Conservation (phyloP, 1,284 basidiomycete species). For the Puccinia horiana region DNA sequence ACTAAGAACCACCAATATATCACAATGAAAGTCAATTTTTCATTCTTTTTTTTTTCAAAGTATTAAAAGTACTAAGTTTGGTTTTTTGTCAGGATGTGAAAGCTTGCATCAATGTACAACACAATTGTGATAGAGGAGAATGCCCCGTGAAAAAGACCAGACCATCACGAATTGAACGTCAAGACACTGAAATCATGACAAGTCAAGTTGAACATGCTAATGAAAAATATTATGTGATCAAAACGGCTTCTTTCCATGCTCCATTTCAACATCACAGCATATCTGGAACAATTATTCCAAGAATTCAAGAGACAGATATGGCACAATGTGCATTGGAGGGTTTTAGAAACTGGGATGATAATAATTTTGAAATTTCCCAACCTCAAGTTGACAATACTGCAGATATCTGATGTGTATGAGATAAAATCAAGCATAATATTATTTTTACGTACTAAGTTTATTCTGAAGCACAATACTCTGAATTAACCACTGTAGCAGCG, state of each 20-base stretch:
- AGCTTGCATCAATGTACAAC: background rate
- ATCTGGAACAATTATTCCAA: background rate
- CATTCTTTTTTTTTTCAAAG: background rate
- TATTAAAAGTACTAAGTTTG: background rate
- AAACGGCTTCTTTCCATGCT: background rate
- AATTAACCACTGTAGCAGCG: too few species aligned
- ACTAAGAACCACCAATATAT: background rate
- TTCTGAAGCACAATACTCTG: too few species aligned
- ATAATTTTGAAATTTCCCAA: too few species aligned
- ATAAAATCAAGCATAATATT: too few species aligned
- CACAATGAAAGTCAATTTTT: background rate
- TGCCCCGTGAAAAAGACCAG: background rate
- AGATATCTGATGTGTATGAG: too few species aligned
- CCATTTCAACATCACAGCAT: too few species aligned
- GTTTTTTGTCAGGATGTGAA: background rate
- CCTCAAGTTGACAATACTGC: too few species aligned
- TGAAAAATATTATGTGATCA: background rate
- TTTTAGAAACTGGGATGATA: too few species aligned
- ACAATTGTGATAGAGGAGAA: background rate
- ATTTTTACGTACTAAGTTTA: too few species aligned
- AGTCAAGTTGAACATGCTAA: background rate
- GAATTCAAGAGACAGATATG: background rate
- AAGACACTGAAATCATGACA: background rate
- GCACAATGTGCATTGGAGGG: too few species aligned
- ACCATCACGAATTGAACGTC: background rate